Evolutionary conservation across 805 yeast species (phyloP), one percentile per base, ranked within the genome.

Genomic region (Candida namnaoensis): DNA sequence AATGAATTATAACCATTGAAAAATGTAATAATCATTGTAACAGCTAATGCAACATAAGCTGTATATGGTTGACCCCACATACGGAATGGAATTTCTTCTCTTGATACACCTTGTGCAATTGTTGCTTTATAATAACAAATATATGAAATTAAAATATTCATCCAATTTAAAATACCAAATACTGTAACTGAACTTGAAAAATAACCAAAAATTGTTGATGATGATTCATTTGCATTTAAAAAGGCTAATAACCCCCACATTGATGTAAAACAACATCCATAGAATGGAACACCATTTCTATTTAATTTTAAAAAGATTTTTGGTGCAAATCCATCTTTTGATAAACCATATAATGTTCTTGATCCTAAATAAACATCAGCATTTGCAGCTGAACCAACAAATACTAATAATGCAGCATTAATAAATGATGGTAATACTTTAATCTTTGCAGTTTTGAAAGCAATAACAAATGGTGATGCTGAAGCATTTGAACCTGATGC

Each of bases 131-230:
- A 69, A 62, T 82, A 82, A 49, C 72, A 69, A 42, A 82, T 65
- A 61, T 78, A 83, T 33, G 84, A 75, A 44, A 77, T 65, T 44
- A 79, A 63, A 48, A 82, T 80, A 44, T 81, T 71, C 34, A 77
- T 64, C 87, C 88, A 82, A 44, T 84, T 78, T 49, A 82, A 60
- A 43, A 82, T 66, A 47, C 88, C 88, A 41, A 80, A 75, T 47
- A 82, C 77, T 23, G 88, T 76, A 37, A 80, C 85, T 41, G 81
- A 81, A 51, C 80, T 82, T 45, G 82, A 84, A 50, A 83, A 78
- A 56, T 80, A 80, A 41, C 59, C 66, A 66, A 82, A 82, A 32
- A 80, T 66, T 34, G 68, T 71, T n/a, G 74, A 62, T 1, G 87
- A 63, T 11, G 70, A 62, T 12, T 74, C 61, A 7, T 80, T 68